Evolutionary conservation across 2,329 filamentous ascomycete genomes (phyloP).

Genomic region (Arthroderma sp.): DNA sequence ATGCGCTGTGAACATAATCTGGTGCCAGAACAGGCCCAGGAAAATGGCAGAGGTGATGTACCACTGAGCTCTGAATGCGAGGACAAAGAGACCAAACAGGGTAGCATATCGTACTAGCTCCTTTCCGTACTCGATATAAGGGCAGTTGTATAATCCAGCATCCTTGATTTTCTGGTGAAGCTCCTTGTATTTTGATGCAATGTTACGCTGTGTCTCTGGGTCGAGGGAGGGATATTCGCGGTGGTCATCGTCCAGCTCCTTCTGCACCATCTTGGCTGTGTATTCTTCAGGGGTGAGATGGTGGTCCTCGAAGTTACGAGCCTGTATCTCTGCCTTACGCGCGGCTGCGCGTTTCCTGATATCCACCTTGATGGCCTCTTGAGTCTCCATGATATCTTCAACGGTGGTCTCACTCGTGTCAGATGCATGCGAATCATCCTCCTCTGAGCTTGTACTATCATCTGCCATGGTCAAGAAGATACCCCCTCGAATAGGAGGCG

Average conservation of each 20-base stretch:
- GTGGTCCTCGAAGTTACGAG: slow-evolving; percentile 56
- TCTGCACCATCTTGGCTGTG: neutral
- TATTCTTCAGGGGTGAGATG: slow-evolving; percentile 51
- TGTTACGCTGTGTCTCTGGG: slow-evolving; percentile 55
- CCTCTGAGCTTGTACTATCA: slow-evolving; percentile 23
- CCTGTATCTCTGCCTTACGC: slow-evolving; percentile 28
- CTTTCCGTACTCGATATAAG: slow-evolving; percentile 64
- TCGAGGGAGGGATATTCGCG: slow-evolving; percentile 72
- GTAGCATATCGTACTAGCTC: slow-evolving; percentile 61
- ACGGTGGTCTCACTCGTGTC: slow-evolving; percentile 33
- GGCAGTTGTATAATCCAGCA: slow-evolving; percentile 70
- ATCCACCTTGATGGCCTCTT: neutral
- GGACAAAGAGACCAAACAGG: slow-evolving; percentile 52
- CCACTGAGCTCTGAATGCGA: slow-evolving; percentile 50
- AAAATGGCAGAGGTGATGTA: slow-evolving; percentile 59
- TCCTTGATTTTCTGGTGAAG: slow-evolving; percentile 59
- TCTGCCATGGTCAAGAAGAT: slow-evolving; percentile 49
- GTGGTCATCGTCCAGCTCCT: slow-evolving; percentile 39
- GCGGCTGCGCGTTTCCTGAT: slow-evolving; percentile 25
- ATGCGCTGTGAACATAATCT: slow-evolving; percentile 84
- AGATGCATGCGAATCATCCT: neutral
- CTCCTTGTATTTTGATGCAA: slow-evolving; percentile 66
- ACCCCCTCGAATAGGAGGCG: slow-evolving; percentile 84
- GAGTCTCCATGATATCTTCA: slow-evolving; percentile 27
- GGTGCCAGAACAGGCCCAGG: slow-evolving; percentile 82